Percentiles rank a stretch among this genome's conserved stretches.
Conservation (phyloP, 805 yeast genomes). For the Barnettozyma populi region DNA sequence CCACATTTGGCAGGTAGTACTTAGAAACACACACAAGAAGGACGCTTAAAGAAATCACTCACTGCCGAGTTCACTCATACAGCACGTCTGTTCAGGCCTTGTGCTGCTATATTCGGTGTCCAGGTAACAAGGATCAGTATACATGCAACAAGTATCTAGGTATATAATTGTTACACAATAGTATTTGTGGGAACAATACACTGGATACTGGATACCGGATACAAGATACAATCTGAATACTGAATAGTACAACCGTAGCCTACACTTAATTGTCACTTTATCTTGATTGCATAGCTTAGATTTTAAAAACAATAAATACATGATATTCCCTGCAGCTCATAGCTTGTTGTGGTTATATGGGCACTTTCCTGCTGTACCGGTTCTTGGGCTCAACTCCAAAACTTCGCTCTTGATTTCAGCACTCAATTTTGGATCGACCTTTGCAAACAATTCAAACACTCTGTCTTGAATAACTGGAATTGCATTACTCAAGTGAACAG, state of each 20-base stretch:
- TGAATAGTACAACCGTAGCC: too few relatives aligned
- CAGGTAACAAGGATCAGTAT: too few relatives aligned
- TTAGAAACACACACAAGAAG: too few relatives aligned
- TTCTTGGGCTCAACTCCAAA: conserved; percentile 33
- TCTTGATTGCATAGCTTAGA: background rate
- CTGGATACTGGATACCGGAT: too few relatives aligned
- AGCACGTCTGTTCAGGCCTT: too few relatives aligned
- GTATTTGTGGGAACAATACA: too few relatives aligned
- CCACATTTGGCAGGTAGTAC: background rate
- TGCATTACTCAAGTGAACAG: conserved; percentile 68
- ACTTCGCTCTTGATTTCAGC: conserved; percentile 60
- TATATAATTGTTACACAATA: too few relatives aligned
- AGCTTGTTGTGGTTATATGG: conserved; percentile 20
- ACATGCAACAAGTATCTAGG: too few relatives aligned
- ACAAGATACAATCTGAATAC: too few relatives aligned
- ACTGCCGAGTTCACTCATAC: too few relatives aligned
- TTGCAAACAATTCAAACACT: conserved; percentile 69
- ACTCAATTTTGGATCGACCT: conserved; percentile 68
- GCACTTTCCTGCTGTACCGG: conserved; percentile 15
- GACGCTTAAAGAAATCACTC: too few relatives aligned
- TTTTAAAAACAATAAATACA: background rate
- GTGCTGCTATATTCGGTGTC: too few relatives aligned
- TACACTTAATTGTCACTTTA: background rate
- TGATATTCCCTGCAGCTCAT: conserved; percentile 1
- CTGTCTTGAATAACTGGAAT: conserved; percentile 71